Evolutionary conservation across 768 basidiomycete genomes (phyloP), one percentile per base, ranked within the genome.

Genomic region (Termitomyces sp.): DNA sequence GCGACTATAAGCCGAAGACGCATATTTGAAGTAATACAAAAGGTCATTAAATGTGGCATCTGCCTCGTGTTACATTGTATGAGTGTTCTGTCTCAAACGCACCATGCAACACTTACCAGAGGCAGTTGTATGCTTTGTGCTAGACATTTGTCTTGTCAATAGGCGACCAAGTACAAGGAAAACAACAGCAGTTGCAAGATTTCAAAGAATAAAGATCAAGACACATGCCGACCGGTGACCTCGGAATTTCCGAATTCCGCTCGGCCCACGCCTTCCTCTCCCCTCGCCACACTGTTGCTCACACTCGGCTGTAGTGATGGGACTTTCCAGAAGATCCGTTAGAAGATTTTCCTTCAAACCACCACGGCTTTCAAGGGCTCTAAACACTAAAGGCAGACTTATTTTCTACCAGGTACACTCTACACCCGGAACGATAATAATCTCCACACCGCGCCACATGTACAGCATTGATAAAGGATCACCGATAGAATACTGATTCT

Each of bases 21-120:
- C 78, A 58, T 81, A 83, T 66, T 81, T 80, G 72, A 81, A 79
- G 69, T 83, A 82, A 59, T 76, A 74, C 1, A 80, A 65, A 6
- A 84, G 70, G 55, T 81, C 72, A 35, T 76, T 65, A 62, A 74
- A 80, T 7, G 72, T 64, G n/a, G 48, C 40, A 28, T 74, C 77
- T 41, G 57, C 55, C 18, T 45, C 45, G 33, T 33, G 11, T 44
- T 11, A 26, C 41, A 28, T 13, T 54, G 4, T 22, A 3, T 45
- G 30, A 44, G 22, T 14, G 18, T 24, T 8, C 8, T 24, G 2
- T 45, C 30, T 52, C 10, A 3, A 11, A n/a, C 2, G 13, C 5
- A n/a, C 11, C 24, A 6, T 32, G 11, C 5, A 14, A 13, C 22
- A 8, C 43, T 22, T 26, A 24, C 53, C 53, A 18, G 53, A 44